Evolutionary conservation across 148 eudicot genomes (phyloP).

Genomic region (Selenicereus undatus): DNA sequence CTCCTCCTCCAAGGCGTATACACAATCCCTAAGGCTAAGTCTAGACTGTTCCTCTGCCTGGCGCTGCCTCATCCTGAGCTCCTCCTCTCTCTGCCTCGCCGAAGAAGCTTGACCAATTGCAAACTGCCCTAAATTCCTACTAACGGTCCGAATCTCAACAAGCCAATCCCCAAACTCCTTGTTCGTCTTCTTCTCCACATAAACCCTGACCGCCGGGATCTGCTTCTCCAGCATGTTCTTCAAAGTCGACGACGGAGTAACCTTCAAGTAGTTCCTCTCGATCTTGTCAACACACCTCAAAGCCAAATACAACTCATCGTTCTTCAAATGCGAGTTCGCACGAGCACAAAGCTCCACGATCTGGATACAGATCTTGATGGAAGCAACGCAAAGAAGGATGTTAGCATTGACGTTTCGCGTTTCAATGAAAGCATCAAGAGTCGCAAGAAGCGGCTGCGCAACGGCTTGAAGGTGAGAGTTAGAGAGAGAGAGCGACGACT

Average conservation of each 20-base stretch:
- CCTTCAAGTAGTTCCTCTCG: conserved; percentile 37
- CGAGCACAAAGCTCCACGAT: conserved; percentile 59
- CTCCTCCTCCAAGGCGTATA: conserved; percentile 79
- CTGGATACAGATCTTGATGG: conserved; percentile 34
- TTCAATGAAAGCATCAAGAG: conserved; percentile 62
- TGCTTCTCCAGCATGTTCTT: conserved; percentile 62
- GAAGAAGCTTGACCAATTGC: conserved; percentile 95
- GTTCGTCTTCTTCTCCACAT: conserved; percentile 61
- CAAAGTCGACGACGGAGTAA: conserved; percentile 59
- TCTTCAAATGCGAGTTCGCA: conserved; percentile 47
- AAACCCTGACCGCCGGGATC: conserved; percentile 67
- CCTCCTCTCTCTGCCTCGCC: conserved; percentile 89
- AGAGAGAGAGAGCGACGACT: conserved; percentile 62
- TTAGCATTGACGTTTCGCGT: conserved; percentile 45
- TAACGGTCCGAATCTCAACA: conserved; percentile 81
- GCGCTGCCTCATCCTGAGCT: conserved; percentile 81
- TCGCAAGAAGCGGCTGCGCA: conserved; percentile 52
- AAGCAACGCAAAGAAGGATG: conserved; percentile 42
- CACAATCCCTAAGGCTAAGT: conserved; percentile 72
- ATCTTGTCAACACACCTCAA: conserved; percentile 58
- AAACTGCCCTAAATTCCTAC: conserved; percentile 84
- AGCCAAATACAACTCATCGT: conserved; percentile 63
- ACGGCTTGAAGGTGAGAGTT: conserved; percentile 63
- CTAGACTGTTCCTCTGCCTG: conserved; percentile 94
- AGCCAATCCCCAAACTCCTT: conserved; percentile 90